phyloP scores from a whole-genome alignment of 306 rosid species.

The Cyamopsis tetragonoloba region DNA sequence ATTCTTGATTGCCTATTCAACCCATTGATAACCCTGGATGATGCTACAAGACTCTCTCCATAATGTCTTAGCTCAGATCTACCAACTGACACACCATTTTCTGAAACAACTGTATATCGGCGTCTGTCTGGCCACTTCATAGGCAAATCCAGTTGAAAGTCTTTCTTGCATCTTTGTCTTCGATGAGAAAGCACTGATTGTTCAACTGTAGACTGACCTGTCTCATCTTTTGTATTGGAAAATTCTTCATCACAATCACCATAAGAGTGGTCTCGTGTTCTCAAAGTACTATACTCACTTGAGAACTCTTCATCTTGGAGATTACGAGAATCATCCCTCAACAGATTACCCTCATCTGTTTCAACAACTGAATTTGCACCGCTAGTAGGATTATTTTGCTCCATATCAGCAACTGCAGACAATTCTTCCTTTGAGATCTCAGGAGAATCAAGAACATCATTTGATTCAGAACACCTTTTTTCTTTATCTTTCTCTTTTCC shows the following conservation, averaged over 20 bases:
- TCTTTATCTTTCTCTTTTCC: slow-evolving; percentile 86
- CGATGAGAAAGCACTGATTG: slow-evolving; percentile 55
- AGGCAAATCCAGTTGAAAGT: slow-evolving; percentile 58
- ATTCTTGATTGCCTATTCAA: slow-evolving; percentile 52
- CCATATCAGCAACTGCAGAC: slow-evolving; percentile 51
- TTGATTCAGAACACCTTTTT: slow-evolving; percentile 46
- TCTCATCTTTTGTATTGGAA: slow-evolving; percentile 40
- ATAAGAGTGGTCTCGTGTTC: slow-evolving; percentile 38
- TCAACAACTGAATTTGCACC: slow-evolving; percentile 45
- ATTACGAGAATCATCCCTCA: slow-evolving; percentile 55
- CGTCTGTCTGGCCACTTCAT: slow-evolving; percentile 79
- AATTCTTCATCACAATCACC: slow-evolving; percentile 57
- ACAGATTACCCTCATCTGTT: slow-evolving; percentile 45
- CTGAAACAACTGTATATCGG: slow-evolving; percentile 52
- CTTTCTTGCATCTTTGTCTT: slow-evolving; percentile 58
- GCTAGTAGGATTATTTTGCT: slow-evolving; percentile 47
- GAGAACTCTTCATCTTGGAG: slow-evolving; percentile 49
- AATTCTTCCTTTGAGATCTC: slow-evolving; percentile 63
- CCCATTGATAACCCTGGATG: slow-evolving; percentile 49
- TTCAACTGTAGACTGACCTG: slow-evolving; percentile 51
- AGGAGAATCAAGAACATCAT: slow-evolving; percentile 35
- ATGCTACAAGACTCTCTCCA: slow-evolving; percentile 57
- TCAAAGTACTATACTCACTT: slow-evolving; percentile 38
- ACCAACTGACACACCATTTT: slow-evolving; percentile 41
- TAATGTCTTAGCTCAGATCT: slow-evolving; percentile 57